Evolutionary conservation across 225 moss, liverwort and hornwort species (phyloP), one percentile per base, ranked within the genome.

Genomic region (Marchantia polymorpha): DNA sequence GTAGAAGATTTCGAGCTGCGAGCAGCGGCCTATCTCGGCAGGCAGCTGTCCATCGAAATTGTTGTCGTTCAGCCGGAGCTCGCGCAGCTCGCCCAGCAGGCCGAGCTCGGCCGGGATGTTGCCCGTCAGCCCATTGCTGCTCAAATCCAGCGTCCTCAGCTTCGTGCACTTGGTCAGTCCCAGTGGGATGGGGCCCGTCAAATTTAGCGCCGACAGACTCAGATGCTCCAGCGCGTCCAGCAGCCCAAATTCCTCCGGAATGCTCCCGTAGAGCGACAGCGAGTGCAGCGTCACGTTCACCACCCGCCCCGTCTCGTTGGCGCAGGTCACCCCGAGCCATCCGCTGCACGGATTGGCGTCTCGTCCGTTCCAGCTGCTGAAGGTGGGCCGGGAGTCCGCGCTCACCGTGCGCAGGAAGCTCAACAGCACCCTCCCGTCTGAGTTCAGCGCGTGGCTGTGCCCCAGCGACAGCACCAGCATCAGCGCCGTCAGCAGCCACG

Each of bases 21-120:
- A 54, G 70, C 86, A 86, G 31, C n/a, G 49, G n/a, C 82, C 82
- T 10, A 89, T 72, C 75, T 84, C 86, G 13, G 51, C 23, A 1
- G 94, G 92, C 7, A 94, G 69, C 16, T n/a, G 72, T 58, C 91
- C 94, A 0, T 81, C 82, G 9, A 94, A 82, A 0, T 52, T 6
- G 63, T 94, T 92, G 77, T 88, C 84, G 78, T 94, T 90, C 13
- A 94, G 73, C 51, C 89, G 86, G 10, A 94, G 91, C 65, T 91
- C 90, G 47, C 60, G 65, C 64, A 94, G 90, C 17, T 56, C 14
- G 1, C 12, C 12, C 30, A 87, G 74, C 69, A 83, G 87, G 31
- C 91, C 81, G 12, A 95, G 88, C 30, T 74, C 75, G 23, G 16
- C 25, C 0, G 94, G 93, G 17, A 95, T 91, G 19, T 82, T 78